Conservation (phyloP, 768 basidiomycete genomes). For the Hemileccinum rubropunctum region DNA sequence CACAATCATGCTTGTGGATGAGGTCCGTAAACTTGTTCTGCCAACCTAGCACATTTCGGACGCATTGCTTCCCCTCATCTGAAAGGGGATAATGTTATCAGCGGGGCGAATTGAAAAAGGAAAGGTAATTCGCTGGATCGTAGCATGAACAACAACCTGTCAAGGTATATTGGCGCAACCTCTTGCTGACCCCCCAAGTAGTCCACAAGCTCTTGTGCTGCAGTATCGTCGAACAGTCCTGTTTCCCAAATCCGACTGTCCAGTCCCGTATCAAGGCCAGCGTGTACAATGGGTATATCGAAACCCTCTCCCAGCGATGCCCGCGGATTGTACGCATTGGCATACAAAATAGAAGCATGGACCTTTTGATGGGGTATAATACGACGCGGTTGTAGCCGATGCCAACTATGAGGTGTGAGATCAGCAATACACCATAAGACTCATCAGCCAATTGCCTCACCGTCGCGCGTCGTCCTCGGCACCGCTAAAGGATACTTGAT, state of each 20-base stretch:
- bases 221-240: slow-evolving; percentile 18
- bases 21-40: slow-evolving; percentile 6
- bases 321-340: slow-evolving; percentile 18
- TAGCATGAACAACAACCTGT: slow-evolving; percentile 20
- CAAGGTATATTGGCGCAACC: slow-evolving; percentile 17
- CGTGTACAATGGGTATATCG: slow-evolving; percentile 14
- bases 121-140: slow-evolving; percentile 14
- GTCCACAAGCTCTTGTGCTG: slow-evolving; percentile 9
- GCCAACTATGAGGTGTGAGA: slow-evolving; percentile 5
- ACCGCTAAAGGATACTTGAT: slow-evolving; percentile 22
- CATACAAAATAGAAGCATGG: slow-evolving; percentile 23
- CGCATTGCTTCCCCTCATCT: slow-evolving; percentile 19
- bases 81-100: neutral
- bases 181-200: slow-evolving; percentile 12
- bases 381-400: slow-evolving; percentile 21
- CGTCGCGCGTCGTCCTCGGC: slow-evolving; percentile 13
- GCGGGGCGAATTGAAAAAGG: neutral
- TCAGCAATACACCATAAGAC: neutral
- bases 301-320: slow-evolving; percentile 23
- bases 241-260: slow-evolving; percentile 18
- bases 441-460: slow-evolving; percentile 11
- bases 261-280: slow-evolving; percentile 1
- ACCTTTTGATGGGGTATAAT: slow-evolving; percentile 28
- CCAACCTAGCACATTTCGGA: slow-evolving; percentile 16
- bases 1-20: slow-evolving; percentile 9